phyloP scores from a whole-genome alignment of 75 land plant genomes.

The Chamaecyparis obtusa region DNA sequence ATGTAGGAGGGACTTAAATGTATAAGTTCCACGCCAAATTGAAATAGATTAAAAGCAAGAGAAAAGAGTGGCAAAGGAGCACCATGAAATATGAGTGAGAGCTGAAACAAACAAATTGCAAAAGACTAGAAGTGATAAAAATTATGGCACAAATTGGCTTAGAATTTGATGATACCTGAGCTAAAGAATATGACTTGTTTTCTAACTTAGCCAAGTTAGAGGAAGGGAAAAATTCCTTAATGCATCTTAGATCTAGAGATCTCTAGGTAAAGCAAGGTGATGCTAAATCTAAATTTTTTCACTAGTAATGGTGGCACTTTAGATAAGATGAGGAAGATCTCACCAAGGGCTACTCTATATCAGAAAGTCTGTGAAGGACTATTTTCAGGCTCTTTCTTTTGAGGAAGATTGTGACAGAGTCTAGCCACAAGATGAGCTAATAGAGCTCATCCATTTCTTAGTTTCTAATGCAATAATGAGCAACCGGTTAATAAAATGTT shows the following conservation, averaged over 20 bases:
- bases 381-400: background rate
- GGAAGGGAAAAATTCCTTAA: background rate
- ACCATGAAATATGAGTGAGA: background rate
- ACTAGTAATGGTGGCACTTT: background rate
- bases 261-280: background rate
- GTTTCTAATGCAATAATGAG: background rate
- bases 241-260: background rate
- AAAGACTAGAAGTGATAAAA: background rate
- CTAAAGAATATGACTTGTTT: background rate
- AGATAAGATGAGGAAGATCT: background rate
- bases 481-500: background rate
- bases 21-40: too few relatives aligned
- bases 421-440: background rate
- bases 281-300: background rate
- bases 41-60: too few relatives aligned
- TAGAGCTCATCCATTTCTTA: background rate
- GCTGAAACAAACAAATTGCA: background rate
- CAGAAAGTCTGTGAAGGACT: background rate
- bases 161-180: background rate
- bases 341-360: background rate
- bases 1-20: too few relatives aligned
- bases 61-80: background rate
- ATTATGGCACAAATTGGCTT: background rate
- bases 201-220: background rate
- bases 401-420: background rate